Conservation (phyloP, 1,284 basidiomycete genomes). For the Ganoderma leucocontextum region DNA sequence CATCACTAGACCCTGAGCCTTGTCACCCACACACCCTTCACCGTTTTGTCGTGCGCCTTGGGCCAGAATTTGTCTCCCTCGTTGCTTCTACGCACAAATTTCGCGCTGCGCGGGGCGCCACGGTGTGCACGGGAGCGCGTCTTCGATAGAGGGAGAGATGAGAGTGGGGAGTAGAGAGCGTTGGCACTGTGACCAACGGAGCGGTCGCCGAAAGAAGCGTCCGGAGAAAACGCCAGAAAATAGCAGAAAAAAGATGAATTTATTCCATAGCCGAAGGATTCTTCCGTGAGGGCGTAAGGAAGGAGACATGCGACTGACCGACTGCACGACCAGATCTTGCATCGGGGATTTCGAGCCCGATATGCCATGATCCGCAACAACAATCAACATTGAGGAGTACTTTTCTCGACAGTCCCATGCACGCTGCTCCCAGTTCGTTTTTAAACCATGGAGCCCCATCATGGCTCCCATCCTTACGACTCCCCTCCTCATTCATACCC, state of each 20-base stretch:
- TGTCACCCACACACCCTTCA: slow-evolving; percentile 10
- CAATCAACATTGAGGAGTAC: slow-evolving; percentile 36
- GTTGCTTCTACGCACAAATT: not conserved
- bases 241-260: slow-evolving; percentile 28
- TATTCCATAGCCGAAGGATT: slow-evolving; percentile 34
- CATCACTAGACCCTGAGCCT: slow-evolving; percentile 12
- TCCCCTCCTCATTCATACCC: slow-evolving; percentile 45
- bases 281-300: slow-evolving; percentile 31
- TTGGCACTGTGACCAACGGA: slow-evolving; percentile 27
- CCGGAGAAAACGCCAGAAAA: slow-evolving; percentile 22
- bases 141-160: slow-evolving; percentile 16
- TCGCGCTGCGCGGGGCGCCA: not conserved
- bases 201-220: slow-evolving; percentile 27
- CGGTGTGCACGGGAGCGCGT: slow-evolving; percentile 2
- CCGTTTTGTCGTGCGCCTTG: slow-evolving; percentile 9
- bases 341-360: slow-evolving; percentile 39
- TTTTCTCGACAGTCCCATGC: slow-evolving; percentile 32
- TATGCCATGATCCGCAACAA: slow-evolving; percentile 45
- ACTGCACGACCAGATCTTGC: slow-evolving; percentile 33
- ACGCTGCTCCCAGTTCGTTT: slow-evolving; percentile 35
- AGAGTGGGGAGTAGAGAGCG: slow-evolving; percentile 18
- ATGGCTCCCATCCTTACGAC: slow-evolving; percentile 35
- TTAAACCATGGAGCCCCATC: slow-evolving; percentile 39
- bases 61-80: not conserved
- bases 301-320: slow-evolving; percentile 28